Evolutionary conservation across 1,284 basidiomycete species (phyloP).

Genomic region (Cutaneotrichosporon cyanovorans): DNA sequence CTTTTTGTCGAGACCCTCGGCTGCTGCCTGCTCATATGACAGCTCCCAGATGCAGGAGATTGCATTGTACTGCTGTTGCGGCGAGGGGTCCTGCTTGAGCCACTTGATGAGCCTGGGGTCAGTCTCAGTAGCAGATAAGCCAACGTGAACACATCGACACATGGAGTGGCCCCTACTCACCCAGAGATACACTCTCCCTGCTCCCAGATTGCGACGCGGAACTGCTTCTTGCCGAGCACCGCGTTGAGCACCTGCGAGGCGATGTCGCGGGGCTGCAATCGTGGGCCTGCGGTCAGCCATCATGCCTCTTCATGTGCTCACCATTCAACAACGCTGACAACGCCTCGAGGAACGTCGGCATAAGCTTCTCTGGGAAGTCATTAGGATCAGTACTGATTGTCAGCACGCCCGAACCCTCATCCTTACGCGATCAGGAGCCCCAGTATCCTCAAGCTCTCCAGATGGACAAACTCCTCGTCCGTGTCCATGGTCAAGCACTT

Average conservation of each 20-base stretch:
- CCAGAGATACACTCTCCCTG: conserved; percentile 44
- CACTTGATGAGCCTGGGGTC: conserved; percentile 62
- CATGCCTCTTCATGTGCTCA: conserved; percentile 31
- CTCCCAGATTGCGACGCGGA: conserved; percentile 53
- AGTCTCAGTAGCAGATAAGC: conserved; percentile 6
- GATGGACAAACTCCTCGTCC: conserved; percentile 79
- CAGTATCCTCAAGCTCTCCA: conserved; percentile 81
- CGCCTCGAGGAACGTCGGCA: conserved; percentile 61
- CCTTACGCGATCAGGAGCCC: conserved; percentile 70
- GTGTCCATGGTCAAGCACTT: conserved; percentile 70
- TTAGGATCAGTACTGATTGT: conserved; percentile 38
- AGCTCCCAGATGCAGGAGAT: conserved; percentile 89
- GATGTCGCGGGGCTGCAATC: conserved; percentile 64
- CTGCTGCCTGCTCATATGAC: conserved; percentile 78
- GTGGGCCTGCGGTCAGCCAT: conserved; percentile 12
- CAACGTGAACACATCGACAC: too few relatives aligned
- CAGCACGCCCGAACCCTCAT: conserved; percentile 15
- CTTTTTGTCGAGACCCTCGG: conserved; percentile 76
- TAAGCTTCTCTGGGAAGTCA: conserved; percentile 51
- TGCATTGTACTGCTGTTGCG: conserved; percentile 95
- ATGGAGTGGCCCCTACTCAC: conserved; percentile 28
- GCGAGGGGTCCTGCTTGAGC: conserved; percentile 57
- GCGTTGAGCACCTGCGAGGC: conserved; percentile 84
- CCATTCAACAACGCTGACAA: conserved; percentile 61
- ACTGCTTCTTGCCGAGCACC: conserved; percentile 71